Conservation (phyloP, 2,329 filamentous ascomycete species). For the Alternaria brassicae region DNA sequence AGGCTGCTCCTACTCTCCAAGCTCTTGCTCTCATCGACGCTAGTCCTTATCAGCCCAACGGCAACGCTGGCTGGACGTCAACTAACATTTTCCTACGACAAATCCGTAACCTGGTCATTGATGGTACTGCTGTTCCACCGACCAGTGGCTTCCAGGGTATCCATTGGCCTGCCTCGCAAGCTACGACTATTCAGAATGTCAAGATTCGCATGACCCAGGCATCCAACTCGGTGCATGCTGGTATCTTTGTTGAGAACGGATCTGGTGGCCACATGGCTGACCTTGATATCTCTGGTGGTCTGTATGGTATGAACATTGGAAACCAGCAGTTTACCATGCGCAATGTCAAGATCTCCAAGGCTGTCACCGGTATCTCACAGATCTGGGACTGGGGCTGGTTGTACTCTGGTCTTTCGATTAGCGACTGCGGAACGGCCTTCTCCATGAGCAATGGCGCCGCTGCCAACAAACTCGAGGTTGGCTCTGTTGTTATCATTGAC, state of each 20-base stretch:
- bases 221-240: constrained; percentile 57
- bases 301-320: constrained; percentile 53
- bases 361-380: constrained; percentile 62
- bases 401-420: constrained; percentile 60
- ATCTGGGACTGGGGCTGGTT: constrained; percentile 69
- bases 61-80: constrained; percentile 55
- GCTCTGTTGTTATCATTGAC: constrained; percentile 66
- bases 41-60: constrained; percentile 57
- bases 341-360: constrained; percentile 62
- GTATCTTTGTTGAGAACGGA: constrained; percentile 57
- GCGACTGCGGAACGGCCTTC: constrained; percentile 62
- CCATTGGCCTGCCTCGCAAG: constrained; percentile 58
- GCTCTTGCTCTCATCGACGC: constrained; percentile 67
- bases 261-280: constrained; percentile 58
- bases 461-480: constrained; percentile 52
- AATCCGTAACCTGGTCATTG: constrained; percentile 70
- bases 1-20: constrained; percentile 60
- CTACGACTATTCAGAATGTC: constrained; percentile 57
- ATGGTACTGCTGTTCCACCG: constrained; percentile 61
- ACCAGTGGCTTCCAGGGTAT: constrained; percentile 56
- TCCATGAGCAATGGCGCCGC: constrained; percentile 53
- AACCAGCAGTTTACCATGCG: constrained; percentile 66
- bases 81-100: constrained; percentile 71
- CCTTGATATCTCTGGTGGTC: constrained; percentile 54
- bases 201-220: constrained; percentile 52